These are phyloP conservation scores for Cantharellus cinnabarinus DNA, from an alignment of 768 basidiomycete species.

Conservation along the genomic window DNA sequence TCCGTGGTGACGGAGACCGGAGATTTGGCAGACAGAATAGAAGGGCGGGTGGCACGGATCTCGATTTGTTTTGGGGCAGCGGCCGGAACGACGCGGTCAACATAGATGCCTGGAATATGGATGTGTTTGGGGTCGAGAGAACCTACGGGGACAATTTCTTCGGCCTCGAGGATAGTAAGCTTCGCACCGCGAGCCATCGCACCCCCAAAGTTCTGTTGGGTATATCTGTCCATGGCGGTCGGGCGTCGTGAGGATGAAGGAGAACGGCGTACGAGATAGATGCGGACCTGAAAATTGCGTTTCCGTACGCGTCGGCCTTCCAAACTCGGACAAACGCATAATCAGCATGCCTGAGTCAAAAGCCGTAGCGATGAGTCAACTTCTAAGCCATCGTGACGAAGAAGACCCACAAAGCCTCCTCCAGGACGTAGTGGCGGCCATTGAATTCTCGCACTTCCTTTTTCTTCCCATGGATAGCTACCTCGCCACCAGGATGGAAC, in stretches of 20 bases:
- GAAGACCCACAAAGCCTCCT: constrained; percentile 60
- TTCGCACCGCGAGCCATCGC: constrained; percentile 82
- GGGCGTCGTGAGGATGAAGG: neutral
- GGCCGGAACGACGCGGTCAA: constrained; percentile 71
- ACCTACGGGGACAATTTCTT: constrained; percentile 72
- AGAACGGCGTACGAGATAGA: neutral
- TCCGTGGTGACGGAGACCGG: neutral
- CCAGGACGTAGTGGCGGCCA: constrained; percentile 65
- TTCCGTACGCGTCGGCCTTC: constrained; percentile 84
- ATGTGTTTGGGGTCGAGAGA: constrained; percentile 62
- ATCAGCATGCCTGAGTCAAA: constrained; percentile 15
- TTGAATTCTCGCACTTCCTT: constrained; percentile 62
- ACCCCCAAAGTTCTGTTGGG: constrained; percentile 71
- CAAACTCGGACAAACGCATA: constrained; percentile 67
- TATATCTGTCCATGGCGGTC: constrained; percentile 32
- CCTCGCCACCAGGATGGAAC: constrained; percentile 48
- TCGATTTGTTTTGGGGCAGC: constrained; percentile 64
- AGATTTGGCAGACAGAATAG: constrained; percentile 7
- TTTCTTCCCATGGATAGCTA: constrained; percentile 49
- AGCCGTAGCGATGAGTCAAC: neutral
- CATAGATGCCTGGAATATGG: constrained; percentile 69
- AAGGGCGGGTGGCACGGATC: constrained; percentile 42
- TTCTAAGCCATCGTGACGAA: constrained; percentile 13
- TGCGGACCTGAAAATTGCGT: constrained; percentile 68
- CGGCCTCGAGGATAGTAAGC: constrained; percentile 85